Evolutionary conservation across 495 filamentous ascomycete species (phyloP).

Genomic region (Talaromyces proteolyticus): DNA sequence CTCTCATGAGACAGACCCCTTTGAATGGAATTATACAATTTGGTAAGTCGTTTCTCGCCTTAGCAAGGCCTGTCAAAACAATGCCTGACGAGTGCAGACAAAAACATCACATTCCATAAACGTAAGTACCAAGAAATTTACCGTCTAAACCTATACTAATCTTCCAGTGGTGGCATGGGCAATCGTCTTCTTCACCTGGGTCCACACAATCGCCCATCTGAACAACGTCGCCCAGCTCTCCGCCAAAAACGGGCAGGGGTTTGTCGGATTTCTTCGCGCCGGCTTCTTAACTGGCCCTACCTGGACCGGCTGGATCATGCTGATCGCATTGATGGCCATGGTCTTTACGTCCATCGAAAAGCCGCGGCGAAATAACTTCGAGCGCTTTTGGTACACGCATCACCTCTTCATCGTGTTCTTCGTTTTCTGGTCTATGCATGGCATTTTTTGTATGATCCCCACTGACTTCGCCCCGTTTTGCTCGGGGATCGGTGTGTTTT

Average conservation of each 20-base stretch:
- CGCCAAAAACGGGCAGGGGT: slow-evolving; percentile 61
- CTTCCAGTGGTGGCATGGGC: slow-evolving; percentile 63
- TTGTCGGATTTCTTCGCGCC: slow-evolving; percentile 62
- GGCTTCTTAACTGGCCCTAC: slow-evolving; percentile 71
- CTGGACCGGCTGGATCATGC: slow-evolving; percentile 76
- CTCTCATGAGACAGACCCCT: slow-evolving; percentile 65
- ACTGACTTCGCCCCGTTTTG: slow-evolving; percentile 68
- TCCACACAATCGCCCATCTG: slow-evolving; percentile 77
- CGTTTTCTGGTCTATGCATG: slow-evolving; percentile 76
- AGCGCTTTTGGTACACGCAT: slow-evolving; percentile 77
- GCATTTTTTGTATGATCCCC: slow-evolving; percentile 77
- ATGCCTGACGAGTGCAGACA: slow-evolving; percentile 39
- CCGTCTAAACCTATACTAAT: slow-evolving; percentile 1
- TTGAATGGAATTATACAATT: slow-evolving; percentile 75
- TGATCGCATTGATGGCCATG: slow-evolving; percentile 61
- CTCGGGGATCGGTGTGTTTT: slow-evolving; percentile 67
- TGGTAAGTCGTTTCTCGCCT: slow-evolving; percentile 19
- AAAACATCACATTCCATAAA: slow-evolving; percentile 79
- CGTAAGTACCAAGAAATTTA: slow-evolving; percentile 18
- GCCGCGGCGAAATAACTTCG: slow-evolving; percentile 63
- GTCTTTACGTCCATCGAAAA: slow-evolving; percentile 64
- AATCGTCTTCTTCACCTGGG: slow-evolving; percentile 74
- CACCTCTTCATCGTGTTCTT: slow-evolving; percentile 77
- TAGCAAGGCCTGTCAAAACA: not conserved
- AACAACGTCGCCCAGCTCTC: slow-evolving; percentile 73